Percentiles rank a stretch among this genome's conserved stretches.
These are phyloP conservation scores for Chlorella ohadii DNA, from an alignment of 139 green algal genomes.

Conservation along the genomic window DNA sequence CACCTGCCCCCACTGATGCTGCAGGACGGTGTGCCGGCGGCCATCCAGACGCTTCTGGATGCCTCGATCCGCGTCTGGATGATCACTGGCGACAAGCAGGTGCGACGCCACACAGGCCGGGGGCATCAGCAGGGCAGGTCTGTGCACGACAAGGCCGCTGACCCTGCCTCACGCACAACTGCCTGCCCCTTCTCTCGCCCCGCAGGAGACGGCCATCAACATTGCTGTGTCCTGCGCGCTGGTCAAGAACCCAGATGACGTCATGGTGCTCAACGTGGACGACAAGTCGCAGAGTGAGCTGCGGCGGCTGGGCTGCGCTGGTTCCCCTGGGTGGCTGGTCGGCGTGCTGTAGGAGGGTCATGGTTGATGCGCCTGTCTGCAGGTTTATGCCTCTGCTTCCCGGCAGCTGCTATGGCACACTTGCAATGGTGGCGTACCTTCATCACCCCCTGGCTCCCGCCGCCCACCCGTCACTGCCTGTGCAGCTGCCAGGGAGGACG, in stretches of 20 bases:
- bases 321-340: background rate
- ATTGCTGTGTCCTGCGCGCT: slow-evolving; percentile 91
- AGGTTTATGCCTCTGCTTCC: no score
- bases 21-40: slow-evolving; percentile 92
- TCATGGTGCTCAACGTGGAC: slow-evolving; percentile 71
- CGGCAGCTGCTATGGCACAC: no score
- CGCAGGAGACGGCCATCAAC: slow-evolving; percentile 91
- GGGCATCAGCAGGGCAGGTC: no score
- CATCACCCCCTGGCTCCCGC: background rate
- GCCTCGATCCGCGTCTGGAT: slow-evolving; percentile 93
- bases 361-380: no score
- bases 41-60: slow-evolving; percentile 86
- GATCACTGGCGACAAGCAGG: slow-evolving; percentile 87
- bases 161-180: no score
- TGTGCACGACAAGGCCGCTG: no score
- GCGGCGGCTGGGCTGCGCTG: background rate
- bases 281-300: slow-evolving; percentile 32
- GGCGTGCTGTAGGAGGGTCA: no score
- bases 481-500: background rate
- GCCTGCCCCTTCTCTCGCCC: no score
- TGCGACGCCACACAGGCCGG: background rate
- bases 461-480: no score
- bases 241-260: slow-evolving; percentile 67
- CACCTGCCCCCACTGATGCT: background rate
- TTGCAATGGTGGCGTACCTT: background rate